A percentile compares a stretch with the other conserved stretches of the same genome.
Conservation (phyloP, 345 rosid species). For the Hirschfeldia incana region DNA sequence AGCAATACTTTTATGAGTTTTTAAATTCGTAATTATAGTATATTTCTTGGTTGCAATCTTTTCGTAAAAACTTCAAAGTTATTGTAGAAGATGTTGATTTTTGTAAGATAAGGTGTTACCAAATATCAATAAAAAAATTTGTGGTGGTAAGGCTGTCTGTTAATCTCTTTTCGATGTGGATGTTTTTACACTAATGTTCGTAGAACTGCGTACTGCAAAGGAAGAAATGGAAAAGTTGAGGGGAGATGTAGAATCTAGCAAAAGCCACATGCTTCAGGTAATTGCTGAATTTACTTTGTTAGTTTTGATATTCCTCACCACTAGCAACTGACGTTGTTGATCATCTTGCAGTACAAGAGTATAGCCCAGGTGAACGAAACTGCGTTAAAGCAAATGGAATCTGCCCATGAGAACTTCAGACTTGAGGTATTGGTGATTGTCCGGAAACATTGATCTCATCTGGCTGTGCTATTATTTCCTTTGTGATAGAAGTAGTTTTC, state of each 20-base stretch:
- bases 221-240: slow-evolving; percentile 71
- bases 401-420: slow-evolving; percentile 78
- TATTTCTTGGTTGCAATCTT: slow-evolving; percentile 21
- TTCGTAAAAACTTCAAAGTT: slow-evolving; percentile 12
- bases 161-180: too few species aligned
- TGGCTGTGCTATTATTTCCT: slow-evolving; percentile 14
- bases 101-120: not conserved
- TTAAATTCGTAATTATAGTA: not conserved
- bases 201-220: slow-evolving; percentile 56
- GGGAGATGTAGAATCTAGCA: slow-evolving; percentile 76
- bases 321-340: slow-evolving; percentile 23
- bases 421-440: slow-evolving; percentile 56
- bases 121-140: too few species aligned
- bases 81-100: not conserved
- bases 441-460: not conserved
- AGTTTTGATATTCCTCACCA: slow-evolving; percentile 1
- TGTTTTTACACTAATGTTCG: slow-evolving; percentile 9
- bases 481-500: slow-evolving; percentile 6
- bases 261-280: slow-evolving; percentile 96
- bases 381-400: slow-evolving; percentile 91
- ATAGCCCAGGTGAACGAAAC: slow-evolving; percentile 92
- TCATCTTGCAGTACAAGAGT: slow-evolving; percentile 75
- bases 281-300: slow-evolving; percentile 15
- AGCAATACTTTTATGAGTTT: not conserved
- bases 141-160: too few species aligned